These are phyloP conservation scores for Suillus tomentosus DNA, from an alignment of 768 basidiomycete species.

Conservation along the genomic window DNA sequence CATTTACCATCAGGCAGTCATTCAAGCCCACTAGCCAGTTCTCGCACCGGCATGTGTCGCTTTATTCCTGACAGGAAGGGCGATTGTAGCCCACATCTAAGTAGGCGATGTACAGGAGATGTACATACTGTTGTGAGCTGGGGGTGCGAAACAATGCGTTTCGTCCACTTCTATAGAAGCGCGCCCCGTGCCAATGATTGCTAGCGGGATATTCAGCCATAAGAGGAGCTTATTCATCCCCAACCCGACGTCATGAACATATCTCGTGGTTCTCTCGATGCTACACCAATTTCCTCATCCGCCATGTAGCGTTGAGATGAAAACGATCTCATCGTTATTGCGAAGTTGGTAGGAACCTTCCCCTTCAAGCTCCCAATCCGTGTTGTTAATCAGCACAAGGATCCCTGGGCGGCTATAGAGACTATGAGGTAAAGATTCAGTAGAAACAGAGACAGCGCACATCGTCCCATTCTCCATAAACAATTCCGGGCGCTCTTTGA, in stretches of 20 bases:
- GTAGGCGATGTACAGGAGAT: background rate
- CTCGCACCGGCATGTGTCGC: background rate
- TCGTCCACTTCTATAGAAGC: background rate
- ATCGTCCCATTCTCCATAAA: conserved; percentile 88
- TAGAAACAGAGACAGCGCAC: conserved; percentile 47
- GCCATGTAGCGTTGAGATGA: conserved; percentile 95
- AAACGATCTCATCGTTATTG: conserved; percentile 86
- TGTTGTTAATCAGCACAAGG: conserved; percentile 93
- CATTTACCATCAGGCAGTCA: background rate
- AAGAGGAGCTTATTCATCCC: background rate
- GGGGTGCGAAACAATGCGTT: background rate
- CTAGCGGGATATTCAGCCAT: background rate
- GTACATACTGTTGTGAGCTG: conserved; percentile 3
- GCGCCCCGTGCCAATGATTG: background rate
- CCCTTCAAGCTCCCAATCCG: conserved; percentile 97
- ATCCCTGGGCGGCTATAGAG: conserved; percentile 88
- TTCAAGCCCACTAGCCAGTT: background rate
- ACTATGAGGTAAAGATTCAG: conserved; percentile 5
- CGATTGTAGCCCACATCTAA: background rate
- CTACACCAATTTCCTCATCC: conserved; percentile 46
- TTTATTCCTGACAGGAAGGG: background rate
- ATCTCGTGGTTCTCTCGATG: background rate
- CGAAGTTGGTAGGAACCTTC: conserved; percentile 84
- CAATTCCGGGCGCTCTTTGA: conserved; percentile 85
- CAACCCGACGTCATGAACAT: background rate